Evolutionary conservation across 148 eudicot genomes (phyloP).

Genomic region (Fagopyrum esculentum): DNA sequence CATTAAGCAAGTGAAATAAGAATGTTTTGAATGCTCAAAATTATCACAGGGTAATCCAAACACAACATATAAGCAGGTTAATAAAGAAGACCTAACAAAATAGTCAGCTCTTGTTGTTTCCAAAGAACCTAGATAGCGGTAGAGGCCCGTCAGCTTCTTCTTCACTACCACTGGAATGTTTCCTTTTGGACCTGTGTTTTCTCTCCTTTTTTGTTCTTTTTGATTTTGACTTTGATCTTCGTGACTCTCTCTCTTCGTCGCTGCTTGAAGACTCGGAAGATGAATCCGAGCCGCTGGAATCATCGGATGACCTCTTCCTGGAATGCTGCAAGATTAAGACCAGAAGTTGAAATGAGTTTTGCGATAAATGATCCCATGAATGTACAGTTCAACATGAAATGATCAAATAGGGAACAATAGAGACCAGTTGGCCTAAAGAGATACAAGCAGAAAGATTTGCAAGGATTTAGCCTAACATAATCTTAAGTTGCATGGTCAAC

Average conservation of each 20-base stretch:
- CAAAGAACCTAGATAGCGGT: constrained; percentile 95
- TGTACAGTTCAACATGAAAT: not conserved
- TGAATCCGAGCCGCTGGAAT: constrained; percentile 64
- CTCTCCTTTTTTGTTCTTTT: constrained; percentile 68
- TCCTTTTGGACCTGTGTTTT: constrained; percentile 62
- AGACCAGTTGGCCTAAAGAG: not conserved
- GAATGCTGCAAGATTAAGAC: constrained; percentile 44
- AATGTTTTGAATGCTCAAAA: not conserved
- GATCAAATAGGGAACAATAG: not conserved
- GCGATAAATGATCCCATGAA: not conserved
- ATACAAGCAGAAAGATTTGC: not conserved
- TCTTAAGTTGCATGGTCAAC: not conserved
- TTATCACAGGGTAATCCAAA: not conserved
- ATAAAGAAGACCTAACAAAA: constrained; percentile 4
- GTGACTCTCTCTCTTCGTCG: constrained; percentile 77
- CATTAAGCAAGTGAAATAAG: not conserved
- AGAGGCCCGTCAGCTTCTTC: constrained; percentile 66
- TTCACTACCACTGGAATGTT: constrained; percentile 40
- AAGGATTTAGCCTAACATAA: not conserved
- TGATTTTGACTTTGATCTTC: constrained; percentile 61
- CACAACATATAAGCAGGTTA: not conserved
- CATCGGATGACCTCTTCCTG: constrained; percentile 46
- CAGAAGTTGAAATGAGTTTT: not conserved
- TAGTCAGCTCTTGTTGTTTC: constrained; percentile 52
- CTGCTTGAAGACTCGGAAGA: constrained; percentile 82